Percentiles rank a stretch among this genome's conserved stretches.
Evolutionary conservation across 208 protist species (phyloP).

Genomic region (Trypanosomatidae sp.): DNA sequence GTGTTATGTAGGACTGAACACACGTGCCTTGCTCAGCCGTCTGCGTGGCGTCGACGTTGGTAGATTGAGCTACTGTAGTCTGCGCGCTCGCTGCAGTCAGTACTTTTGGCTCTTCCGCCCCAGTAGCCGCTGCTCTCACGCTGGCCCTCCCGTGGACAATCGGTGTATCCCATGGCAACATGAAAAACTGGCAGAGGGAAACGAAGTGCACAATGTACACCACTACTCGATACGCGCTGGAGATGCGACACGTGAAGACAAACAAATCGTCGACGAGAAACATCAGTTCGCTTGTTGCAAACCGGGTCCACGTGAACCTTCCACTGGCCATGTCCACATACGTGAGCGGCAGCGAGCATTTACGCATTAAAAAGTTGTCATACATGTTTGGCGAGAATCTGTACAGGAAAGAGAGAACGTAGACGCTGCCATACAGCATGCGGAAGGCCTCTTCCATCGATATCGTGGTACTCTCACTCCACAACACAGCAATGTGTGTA

Average conservation of each 20-base stretch:
- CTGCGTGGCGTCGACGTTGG: not conserved
- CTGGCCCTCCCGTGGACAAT: slow-evolving; percentile 10
- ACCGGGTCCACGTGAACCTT: slow-evolving; percentile 17
- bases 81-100: not conserved
- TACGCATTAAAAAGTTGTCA: slow-evolving; percentile 73
- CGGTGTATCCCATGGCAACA: slow-evolving; percentile 70
- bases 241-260: slow-evolving; percentile 78
- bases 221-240: slow-evolving; percentile 54
- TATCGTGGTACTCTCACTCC: slow-evolving; percentile 1
- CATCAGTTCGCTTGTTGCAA: slow-evolving; percentile 45
- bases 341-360: slow-evolving; percentile 62
- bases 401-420: slow-evolving; percentile 73
- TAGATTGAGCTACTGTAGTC: not conserved
- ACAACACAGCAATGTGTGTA: slow-evolving; percentile 15
- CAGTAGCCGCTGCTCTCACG: not conserved
- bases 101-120: not conserved
- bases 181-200: slow-evolving; percentile 59
- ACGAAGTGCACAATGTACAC: slow-evolving; percentile 59
- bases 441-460: slow-evolving; percentile 47
- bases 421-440: slow-evolving; percentile 54
- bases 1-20: slow-evolving; percentile 21
- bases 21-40: not conserved
- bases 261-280: slow-evolving; percentile 84
- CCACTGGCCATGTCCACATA: slow-evolving; percentile 35
- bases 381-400: slow-evolving; percentile 76